Evolutionary conservation across 108 stramenopile species (phyloP), one percentile per base, ranked within the genome.

Genomic region (Stephanodiscus triporus): DNA sequence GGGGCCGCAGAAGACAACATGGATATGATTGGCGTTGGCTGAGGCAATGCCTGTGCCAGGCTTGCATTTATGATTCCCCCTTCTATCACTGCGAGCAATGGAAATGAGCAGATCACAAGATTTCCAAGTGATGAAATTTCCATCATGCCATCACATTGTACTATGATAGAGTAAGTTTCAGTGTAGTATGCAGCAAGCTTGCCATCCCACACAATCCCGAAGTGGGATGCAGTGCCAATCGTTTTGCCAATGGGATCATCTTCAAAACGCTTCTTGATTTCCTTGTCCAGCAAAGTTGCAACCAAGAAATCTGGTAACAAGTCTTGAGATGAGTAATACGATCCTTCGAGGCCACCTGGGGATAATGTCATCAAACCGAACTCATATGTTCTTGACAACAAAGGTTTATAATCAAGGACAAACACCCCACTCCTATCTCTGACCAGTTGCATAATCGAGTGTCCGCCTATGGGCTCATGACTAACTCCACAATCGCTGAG

Each of bases 181-280:
- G 57, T 30, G 63, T 58, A 30, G 29, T 66, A 3, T 26, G 64
- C 63, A 32, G 40, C 55, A 16, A 74, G 27, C 54, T 38, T 65
- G 34, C 73, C 73, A 13, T 45, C 57, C 73, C 73, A 71, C 42
- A 60, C 24, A 19, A 59, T 37, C 43, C 70, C 59, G 19, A 59
- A 42, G 9, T 48, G 47, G 26, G 29, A 29, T 9, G 17, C 24
- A 45, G 69, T 43, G 38, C 69, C 69, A 3, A 56, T 40, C 38
- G 59, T 34, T 22, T 59, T 26, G 19, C 40, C 42, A 32, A 70
- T 58, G 7, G 58, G 29, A 27, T 47, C 48, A 49, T 48, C 14
- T 29, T 53, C 62, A 37, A 38, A 74, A 30, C 65, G n/a, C 30
- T 65, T 66, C 23, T 65, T 56, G 7, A 74, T 30, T 9, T 29